A percentile compares a stretch with the other conserved stretches of the same genome.
Conservation (phyloP, 1,284 basidiomycete species). For the Phellopilus nigrolimitatus region DNA sequence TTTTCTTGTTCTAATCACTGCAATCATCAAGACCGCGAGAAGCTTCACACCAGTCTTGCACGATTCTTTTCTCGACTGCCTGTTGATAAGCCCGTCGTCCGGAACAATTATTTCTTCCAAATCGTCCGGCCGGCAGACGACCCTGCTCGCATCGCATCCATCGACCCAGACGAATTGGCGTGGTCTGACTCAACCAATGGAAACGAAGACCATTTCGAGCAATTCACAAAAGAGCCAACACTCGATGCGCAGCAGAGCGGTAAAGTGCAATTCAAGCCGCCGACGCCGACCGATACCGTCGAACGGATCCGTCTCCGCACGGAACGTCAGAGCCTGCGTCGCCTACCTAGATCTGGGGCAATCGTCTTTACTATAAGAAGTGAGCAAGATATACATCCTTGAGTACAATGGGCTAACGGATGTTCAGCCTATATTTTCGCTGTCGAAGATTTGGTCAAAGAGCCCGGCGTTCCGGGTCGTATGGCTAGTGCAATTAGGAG, state of each 20-base stretch:
- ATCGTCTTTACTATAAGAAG: slow-evolving; percentile 74
- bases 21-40: slow-evolving; percentile 48
- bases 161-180: slow-evolving; percentile 61
- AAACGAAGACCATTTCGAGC: slow-evolving; percentile 49
- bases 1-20: neutral
- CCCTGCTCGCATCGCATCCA: slow-evolving; percentile 13
- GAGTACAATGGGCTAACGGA: slow-evolving; percentile 35
- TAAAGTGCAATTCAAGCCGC: slow-evolving; percentile 20
- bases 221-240: slow-evolving; percentile 28
- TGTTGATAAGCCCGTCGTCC: slow-evolving; percentile 63
- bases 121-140: slow-evolving; percentile 35
- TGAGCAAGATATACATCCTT: neutral
- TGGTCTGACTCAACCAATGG: slow-evolving; percentile 68
- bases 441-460: slow-evolving; percentile 51
- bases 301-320: slow-evolving; percentile 55
- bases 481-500: slow-evolving; percentile 63
- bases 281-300: slow-evolving; percentile 30
- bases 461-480: slow-evolving; percentile 61
- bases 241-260: slow-evolving; percentile 27
- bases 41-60: slow-evolving; percentile 59
- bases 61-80: slow-evolving; percentile 65
- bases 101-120: slow-evolving; percentile 72
- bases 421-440: slow-evolving; percentile 38
- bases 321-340: slow-evolving; percentile 70
- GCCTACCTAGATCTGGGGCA: slow-evolving; percentile 61